Base-by-base conservation (phyloP, 768 basidiomycete genomes). In the Tricholoma furcatifolium region DNA sequence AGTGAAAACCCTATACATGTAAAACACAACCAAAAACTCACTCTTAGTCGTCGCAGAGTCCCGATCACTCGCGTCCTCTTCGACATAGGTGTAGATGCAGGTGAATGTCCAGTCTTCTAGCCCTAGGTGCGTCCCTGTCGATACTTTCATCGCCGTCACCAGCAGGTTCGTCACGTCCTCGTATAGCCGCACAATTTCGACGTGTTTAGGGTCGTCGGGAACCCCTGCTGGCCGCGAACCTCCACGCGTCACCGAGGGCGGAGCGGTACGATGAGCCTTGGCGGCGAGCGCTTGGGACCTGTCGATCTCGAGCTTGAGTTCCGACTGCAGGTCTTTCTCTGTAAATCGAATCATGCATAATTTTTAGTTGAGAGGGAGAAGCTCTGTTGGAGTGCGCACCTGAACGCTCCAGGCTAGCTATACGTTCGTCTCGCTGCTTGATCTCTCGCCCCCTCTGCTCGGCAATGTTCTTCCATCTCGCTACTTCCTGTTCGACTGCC, bases 151-250 rank as follows among this genome's bases (percentile, higher is more conserved):
- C 31, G 74, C 80, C 3, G 81, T 74, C 20, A 95, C 77, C 35
- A 91, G 74, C 20, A 95, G 70, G 60, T 93, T 91, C 1, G 91
- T 92, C 57, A 92, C 68, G 61, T 94, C 91, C 66, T 94, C 91
- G 65, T 96, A 96, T 55, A 95, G 80, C 46, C 75, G 76, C 60
- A 93, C 77, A 39, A 86, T 77, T 61, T 78, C 73, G 3, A 73
- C 70, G 58, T 82, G 78, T 63, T 84, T 84, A 5, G 81, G 81
- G 56, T 86, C 83, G 20, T 82, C 76, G 41, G 67, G 50, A 18
- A 72, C 70, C n/a, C n/a, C n/a, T 53, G 71, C 70, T 24, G 65
- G 63, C 12, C 74, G 71, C 46, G 69, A 55, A 43, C 69, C 56
- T 41, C 70, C 68, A 45, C 72, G 70, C 18, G 61, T 46, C 18